A percentile compares a stretch with the other conserved stretches of the same genome.
These are phyloP conservation scores for Cyclocybe cylindracea DNA, from an alignment of 768 basidiomycete genomes.

Conservation along the genomic window DNA sequence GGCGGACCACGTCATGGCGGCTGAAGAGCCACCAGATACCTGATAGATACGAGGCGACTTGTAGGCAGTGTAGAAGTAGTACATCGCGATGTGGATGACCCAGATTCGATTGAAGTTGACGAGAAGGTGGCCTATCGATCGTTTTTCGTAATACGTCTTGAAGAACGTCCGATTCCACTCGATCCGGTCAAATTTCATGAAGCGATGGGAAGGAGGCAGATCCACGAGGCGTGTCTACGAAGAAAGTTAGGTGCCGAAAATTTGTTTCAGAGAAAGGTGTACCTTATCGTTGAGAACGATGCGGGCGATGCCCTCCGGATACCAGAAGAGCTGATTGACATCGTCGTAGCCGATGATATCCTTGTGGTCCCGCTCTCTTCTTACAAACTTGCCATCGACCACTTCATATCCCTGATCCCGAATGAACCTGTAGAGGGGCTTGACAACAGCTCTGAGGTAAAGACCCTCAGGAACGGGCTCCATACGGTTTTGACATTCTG, in stretches of 20 bases:
- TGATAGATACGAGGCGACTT: slow-evolving; percentile 89
- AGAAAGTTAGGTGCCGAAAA: slow-evolving; percentile 5
- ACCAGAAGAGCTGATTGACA: slow-evolving; percentile 99
- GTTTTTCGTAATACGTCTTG: slow-evolving; percentile 99
- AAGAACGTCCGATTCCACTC: slow-evolving; percentile 97
- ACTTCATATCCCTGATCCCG: slow-evolving; percentile 94
- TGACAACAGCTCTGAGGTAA: slow-evolving; percentile 88
- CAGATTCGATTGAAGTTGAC: slow-evolving; percentile 99
- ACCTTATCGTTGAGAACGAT: slow-evolving; percentile 91
- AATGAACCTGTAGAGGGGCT: slow-evolving; percentile 94
- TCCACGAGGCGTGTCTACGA: slow-evolving; percentile 86
- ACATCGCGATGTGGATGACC: slow-evolving; percentile 95
- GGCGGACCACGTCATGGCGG: slow-evolving; percentile 91
- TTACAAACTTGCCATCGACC: slow-evolving; percentile 89
- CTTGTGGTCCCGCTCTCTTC: slow-evolving; percentile 29
- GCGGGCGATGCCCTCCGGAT: slow-evolving; percentile 95
- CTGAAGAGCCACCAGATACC: slow-evolving; percentile 52
- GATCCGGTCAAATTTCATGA: slow-evolving; percentile 95
- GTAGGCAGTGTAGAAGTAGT: slow-evolving; percentile 95
- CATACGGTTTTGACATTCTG: slow-evolving; percentile 93
- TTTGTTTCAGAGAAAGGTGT: neutral
- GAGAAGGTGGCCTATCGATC: slow-evolving; percentile 92
- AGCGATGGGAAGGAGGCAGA: slow-evolving; percentile 86
- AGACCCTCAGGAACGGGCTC: slow-evolving; percentile 94
- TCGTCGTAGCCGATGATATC: slow-evolving; percentile 98